Conservation (phyloP, 805 yeast genomes). For the Zygotorulaspora danielsina region DNA sequence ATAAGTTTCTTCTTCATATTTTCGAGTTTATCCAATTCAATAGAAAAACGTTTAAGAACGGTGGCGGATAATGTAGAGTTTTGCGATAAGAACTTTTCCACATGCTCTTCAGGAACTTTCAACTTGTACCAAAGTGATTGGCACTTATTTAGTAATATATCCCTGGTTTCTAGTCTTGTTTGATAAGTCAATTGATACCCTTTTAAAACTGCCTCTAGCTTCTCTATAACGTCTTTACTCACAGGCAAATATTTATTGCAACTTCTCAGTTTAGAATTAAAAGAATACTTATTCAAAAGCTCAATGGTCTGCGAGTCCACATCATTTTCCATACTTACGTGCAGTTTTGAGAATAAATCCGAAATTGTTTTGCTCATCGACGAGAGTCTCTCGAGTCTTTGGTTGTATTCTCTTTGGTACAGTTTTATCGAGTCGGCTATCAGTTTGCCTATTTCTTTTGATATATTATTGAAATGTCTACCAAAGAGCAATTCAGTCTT, state of each 20-base stretch:
- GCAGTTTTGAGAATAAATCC: slow-evolving; percentile 22
- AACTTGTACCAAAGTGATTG: slow-evolving; percentile 53
- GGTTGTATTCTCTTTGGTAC: slow-evolving; percentile 19
- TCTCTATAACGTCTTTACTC: slow-evolving; percentile 7
- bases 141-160: slow-evolving; percentile 39
- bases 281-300: slow-evolving; percentile 4
- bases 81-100: slow-evolving; percentile 38
- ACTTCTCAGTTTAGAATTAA: not conserved
- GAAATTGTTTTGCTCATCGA: slow-evolving; percentile 16
- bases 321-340: slow-evolving; percentile 10
- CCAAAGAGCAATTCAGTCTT: slow-evolving; percentile 21
- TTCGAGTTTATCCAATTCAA: slow-evolving; percentile 55
- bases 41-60: slow-evolving; percentile 48
- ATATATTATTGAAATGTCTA: slow-evolving; percentile 22
- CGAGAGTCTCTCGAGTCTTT: slow-evolving; percentile 14
- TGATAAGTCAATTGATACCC: slow-evolving; percentile 27
- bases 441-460: slow-evolving; percentile 4
- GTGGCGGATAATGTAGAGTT: slow-evolving; percentile 46
- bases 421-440: slow-evolving; percentile 10
- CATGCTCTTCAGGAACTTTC: slow-evolving; percentile 42
- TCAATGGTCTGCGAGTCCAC: slow-evolving; percentile 11
- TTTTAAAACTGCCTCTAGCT: slow-evolving; percentile 14
- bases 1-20: slow-evolving; percentile 59
- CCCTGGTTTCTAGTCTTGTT: slow-evolving; percentile 37
- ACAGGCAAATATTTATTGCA: slow-evolving; percentile 9